phyloP scores from a whole-genome alignment of 257 asterid species.

The Penstemon davidsonii region DNA sequence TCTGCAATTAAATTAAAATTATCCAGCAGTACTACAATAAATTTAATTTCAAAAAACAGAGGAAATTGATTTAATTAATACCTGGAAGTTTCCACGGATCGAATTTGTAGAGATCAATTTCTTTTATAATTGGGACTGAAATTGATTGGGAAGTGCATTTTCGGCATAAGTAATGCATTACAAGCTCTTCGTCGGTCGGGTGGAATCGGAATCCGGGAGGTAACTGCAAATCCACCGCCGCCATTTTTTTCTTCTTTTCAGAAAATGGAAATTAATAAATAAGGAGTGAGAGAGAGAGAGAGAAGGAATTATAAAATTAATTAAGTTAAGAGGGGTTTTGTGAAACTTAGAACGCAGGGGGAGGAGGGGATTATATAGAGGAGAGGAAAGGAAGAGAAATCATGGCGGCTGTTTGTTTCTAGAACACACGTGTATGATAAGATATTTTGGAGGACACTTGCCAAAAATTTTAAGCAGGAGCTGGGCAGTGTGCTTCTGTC shows the following conservation, averaged over 20 bases:
- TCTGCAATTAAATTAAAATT: conserved; percentile 34
- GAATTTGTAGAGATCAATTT: conserved; percentile 77
- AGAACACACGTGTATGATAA: conserved; percentile 46
- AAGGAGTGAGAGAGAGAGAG: neutral
- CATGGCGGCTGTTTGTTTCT: conserved; percentile 44
- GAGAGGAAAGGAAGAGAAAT: conserved; percentile 44
- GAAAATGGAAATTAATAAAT: neutral
- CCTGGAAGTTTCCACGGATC: conserved; percentile 92
- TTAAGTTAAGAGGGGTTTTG: conserved; percentile 30
- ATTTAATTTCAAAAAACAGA: too few relatives aligned
- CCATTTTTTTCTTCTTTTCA: conserved; percentile 27
- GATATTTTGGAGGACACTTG: conserved; percentile 49
- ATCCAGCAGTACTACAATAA: neutral
- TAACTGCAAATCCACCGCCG: conserved; percentile 53
- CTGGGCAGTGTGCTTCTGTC: conserved; percentile 40
- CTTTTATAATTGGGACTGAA: conserved; percentile 75
- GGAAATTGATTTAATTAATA: conserved; percentile 16
- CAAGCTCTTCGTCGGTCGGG: conserved; percentile 92
- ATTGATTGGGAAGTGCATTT: conserved; percentile 68
- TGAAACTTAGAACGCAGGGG: conserved; percentile 63
- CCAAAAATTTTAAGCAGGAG: conserved; percentile 24
- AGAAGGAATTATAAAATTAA: neutral
- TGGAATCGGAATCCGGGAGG: conserved; percentile 93
- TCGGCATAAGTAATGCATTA: conserved; percentile 71
- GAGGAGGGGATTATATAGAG: conserved; percentile 48